Evolutionary conservation across 768 basidiomycete genomes (phyloP), one percentile per base, ranked within the genome.

Genomic region (Hericium coralloides): DNA sequence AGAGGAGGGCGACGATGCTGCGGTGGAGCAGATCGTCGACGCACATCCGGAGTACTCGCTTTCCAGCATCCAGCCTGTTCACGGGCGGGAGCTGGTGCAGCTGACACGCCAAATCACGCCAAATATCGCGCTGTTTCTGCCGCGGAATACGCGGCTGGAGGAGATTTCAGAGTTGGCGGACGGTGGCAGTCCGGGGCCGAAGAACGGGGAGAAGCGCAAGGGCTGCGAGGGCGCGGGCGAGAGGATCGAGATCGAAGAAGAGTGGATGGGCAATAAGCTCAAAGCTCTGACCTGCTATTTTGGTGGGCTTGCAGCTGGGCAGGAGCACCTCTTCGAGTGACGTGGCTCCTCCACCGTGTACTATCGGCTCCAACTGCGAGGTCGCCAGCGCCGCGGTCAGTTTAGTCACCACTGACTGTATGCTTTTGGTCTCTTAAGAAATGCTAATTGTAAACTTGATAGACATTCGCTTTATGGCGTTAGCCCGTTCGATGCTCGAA

Each of bases 201-300:
- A 23, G 37, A 20, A 48, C 55, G 56, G 49, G 59, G 18, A 18
- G 53, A 59, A 18, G 51, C 57, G 38, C 53, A 59, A 45, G 43
- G 43, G 47, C 48, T 5, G 26, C 8, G 26, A 31, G 26, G 58
- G 57, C 14, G 49, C 56, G 18, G 53, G 51, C 39, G 91, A 93
- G 69, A 75, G 70, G 69, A 79, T 95, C 10, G 95, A 98, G 70
- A 79, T 98, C 7, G 94, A 98, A 67, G 95, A 98, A 70, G 92
- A 92, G 68, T 98, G 93, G 94, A 95, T 92, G 86, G 87, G 92
- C 2, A 76, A 76, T 10, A 95, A 95, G 74, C 71, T 98, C 47
- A 98, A 98, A 67, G 95, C 95, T 0, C 71, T 98, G 53, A 97
- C 92, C 1, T 94, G 91, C 68, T 95, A 97, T 69, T 97, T 87